Percentiles rank a stretch among this genome's conserved stretches.
phyloP scores from a whole-genome alignment of 768 basidiomycete species.

The Galerina sulciceps region DNA sequence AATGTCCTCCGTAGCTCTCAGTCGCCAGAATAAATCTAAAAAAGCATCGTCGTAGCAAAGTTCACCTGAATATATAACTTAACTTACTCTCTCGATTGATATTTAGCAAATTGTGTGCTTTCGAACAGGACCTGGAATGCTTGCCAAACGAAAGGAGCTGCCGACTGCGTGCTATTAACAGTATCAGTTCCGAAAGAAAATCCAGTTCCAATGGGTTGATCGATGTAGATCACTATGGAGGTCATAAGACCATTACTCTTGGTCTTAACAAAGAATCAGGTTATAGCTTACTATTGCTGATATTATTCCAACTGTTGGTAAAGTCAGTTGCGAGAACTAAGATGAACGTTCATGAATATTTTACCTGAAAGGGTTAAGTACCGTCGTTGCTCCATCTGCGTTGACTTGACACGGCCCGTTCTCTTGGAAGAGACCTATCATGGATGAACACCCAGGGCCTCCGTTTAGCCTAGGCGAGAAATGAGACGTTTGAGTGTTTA shows the following conservation, averaged over 20 bases:
- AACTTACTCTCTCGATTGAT: slow-evolving; percentile 55
- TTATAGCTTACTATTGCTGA: slow-evolving; percentile 59
- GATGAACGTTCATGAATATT: not conserved
- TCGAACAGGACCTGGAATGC: slow-evolving; percentile 69
- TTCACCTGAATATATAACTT: not conserved
- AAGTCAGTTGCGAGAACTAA: too few relatives aligned
- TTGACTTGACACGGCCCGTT: slow-evolving; percentile 69
- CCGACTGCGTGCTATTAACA: slow-evolving; percentile 61
- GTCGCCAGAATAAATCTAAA: slow-evolving; percentile 64
- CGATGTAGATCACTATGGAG: slow-evolving; percentile 65
- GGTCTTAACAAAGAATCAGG: not conserved
- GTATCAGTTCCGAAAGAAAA: slow-evolving; percentile 63
- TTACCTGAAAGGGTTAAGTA: slow-evolving; percentile 64
- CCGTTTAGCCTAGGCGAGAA: slow-evolving; percentile 51
- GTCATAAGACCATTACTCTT: not conserved
- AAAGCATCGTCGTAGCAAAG: not conserved
- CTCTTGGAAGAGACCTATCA: slow-evolving; percentile 75
- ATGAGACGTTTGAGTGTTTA: slow-evolving; percentile 1
- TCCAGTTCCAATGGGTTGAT: slow-evolving; percentile 70
- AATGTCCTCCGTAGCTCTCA: slow-evolving; percentile 73
- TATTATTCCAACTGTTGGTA: slow-evolving; percentile 61
- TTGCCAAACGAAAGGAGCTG: slow-evolving; percentile 62
- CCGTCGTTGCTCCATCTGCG: slow-evolving; percentile 53
- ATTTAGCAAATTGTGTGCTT: slow-evolving; percentile 54
- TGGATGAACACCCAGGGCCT: slow-evolving; percentile 65